These are phyloP conservation scores for Tremella fuciformis DNA, from an alignment of 768 basidiomycete genomes.

Conservation along the genomic window DNA sequence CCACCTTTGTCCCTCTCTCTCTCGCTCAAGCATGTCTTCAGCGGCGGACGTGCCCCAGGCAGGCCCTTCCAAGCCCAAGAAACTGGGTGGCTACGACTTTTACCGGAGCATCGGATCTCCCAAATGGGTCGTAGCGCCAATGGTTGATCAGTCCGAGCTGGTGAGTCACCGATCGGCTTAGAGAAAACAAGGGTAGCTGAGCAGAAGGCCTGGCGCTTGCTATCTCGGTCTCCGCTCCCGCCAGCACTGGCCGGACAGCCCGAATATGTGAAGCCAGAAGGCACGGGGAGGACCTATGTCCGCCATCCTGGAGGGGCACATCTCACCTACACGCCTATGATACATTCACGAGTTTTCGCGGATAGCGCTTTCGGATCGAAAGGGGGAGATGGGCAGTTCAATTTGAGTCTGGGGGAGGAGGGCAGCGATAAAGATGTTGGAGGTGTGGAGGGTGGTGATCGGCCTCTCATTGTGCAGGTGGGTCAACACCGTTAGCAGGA, in stretches of 20 bases:
- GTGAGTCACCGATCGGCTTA: constrained; percentile 57
- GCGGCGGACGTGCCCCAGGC: neutral
- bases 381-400: constrained; percentile 37
- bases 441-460: constrained; percentile 57
- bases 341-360: constrained; percentile 69
- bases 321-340: constrained; percentile 97
- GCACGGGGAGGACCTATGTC: constrained; percentile 13
- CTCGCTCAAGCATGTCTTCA: neutral
- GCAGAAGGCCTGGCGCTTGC: constrained; percentile 79
- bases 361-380: constrained; percentile 11
- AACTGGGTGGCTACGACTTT: constrained; percentile 70
- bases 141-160: constrained; percentile 97
- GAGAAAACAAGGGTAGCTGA: constrained; percentile 1
- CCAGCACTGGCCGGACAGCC: constrained; percentile 36
- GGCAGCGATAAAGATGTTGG: constrained; percentile 58
- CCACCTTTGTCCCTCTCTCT: neutral
- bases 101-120: constrained; percentile 78
- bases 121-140: constrained; percentile 88
- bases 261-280: neutral
- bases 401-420: constrained; percentile 68
- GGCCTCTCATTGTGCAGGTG: constrained; percentile 78
- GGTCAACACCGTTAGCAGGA: constrained; percentile 5
- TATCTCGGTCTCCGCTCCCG: constrained; percentile 60
- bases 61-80: constrained; percentile 19
- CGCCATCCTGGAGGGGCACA: constrained; percentile 51